These are phyloP conservation scores for Fomitopsis pinicola DNA, from an alignment of 1,284 basidiomycete genomes.

Conservation along the genomic window DNA sequence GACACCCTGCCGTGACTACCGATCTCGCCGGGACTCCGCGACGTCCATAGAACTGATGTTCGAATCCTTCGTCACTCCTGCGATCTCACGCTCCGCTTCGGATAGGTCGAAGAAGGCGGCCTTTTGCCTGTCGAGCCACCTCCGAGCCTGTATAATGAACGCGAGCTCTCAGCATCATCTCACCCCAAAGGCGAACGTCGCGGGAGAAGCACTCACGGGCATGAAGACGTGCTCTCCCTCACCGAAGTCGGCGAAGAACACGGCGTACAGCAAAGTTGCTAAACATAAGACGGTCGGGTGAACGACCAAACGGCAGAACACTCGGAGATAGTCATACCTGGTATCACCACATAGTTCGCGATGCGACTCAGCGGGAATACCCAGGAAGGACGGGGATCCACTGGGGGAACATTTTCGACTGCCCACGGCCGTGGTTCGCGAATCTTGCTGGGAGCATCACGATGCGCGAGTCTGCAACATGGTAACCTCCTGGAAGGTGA, in stretches of 20 bases:
- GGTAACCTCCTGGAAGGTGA: neutral
- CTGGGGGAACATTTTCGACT: constrained; percentile 13
- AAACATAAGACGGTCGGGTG: constrained; percentile 2
- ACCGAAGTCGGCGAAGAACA: constrained; percentile 66
- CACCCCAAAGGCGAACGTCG: neutral
- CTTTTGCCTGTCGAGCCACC: constrained; percentile 30
- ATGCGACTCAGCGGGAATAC: constrained; percentile 19
- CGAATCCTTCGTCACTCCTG: constrained; percentile 7
- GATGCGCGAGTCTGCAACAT: neutral
- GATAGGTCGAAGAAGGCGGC: constrained; percentile 32
- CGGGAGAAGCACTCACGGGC: constrained; percentile 43
- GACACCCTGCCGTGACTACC: neutral
- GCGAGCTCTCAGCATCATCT: neutral
- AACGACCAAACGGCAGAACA: neutral
- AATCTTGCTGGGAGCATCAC: constrained; percentile 3
- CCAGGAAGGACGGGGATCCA: constrained; percentile 21
- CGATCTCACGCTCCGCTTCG: constrained; percentile 29
- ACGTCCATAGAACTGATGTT: neutral
- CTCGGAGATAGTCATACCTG: constrained; percentile 13
- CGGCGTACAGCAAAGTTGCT: constrained; percentile 51
- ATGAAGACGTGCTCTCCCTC: constrained; percentile 66
- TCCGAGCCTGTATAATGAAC: constrained; percentile 23
- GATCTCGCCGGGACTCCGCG: neutral
- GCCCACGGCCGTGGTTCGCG: constrained; percentile 6
- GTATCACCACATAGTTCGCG: constrained; percentile 24